Evolutionary conservation across 768 basidiomycete genomes (phyloP).

Genomic region (Collybia mongolica): DNA sequence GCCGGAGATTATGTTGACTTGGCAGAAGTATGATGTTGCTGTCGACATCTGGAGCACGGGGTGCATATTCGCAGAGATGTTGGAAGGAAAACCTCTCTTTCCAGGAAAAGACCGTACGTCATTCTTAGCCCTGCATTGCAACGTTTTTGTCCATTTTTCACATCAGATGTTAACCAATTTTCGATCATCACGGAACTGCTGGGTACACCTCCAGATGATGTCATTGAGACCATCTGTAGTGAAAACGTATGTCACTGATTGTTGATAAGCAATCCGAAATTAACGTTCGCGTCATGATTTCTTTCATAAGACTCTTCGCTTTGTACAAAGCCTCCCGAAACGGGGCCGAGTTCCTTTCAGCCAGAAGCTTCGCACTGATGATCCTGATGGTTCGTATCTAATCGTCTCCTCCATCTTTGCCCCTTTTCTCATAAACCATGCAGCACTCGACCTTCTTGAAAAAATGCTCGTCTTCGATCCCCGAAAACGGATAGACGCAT

Average conservation of each 20-base stretch:
- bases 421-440: constrained; percentile 1
- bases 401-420: not conserved
- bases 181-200: constrained; percentile 98
- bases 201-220: constrained; percentile 99
- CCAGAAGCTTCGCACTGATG: constrained; percentile 87
- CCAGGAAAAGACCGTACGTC: constrained; percentile 98
- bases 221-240: constrained; percentile 97
- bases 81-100: constrained; percentile 98
- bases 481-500: constrained; percentile 92
- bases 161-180: constrained; percentile 97
- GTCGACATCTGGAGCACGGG: constrained; percentile 99
- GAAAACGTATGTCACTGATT: constrained; percentile 74
- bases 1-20: constrained; percentile 99
- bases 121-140: constrained; percentile 8
- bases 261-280: constrained; percentile 5
- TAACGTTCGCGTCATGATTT: not conserved
- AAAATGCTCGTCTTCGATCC: constrained; percentile 99
- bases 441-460: constrained; percentile 93
- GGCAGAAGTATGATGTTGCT: constrained; percentile 99
- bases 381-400: constrained; percentile 69
- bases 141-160: constrained; percentile 6
- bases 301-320: constrained; percentile 82
- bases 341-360: constrained; percentile 93
- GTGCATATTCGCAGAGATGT: constrained; percentile 99
- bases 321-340: constrained; percentile 98